phyloP scores from a whole-genome alignment of 2,329 filamentous ascomycete species.

The Biscogniauxia marginata region DNA sequence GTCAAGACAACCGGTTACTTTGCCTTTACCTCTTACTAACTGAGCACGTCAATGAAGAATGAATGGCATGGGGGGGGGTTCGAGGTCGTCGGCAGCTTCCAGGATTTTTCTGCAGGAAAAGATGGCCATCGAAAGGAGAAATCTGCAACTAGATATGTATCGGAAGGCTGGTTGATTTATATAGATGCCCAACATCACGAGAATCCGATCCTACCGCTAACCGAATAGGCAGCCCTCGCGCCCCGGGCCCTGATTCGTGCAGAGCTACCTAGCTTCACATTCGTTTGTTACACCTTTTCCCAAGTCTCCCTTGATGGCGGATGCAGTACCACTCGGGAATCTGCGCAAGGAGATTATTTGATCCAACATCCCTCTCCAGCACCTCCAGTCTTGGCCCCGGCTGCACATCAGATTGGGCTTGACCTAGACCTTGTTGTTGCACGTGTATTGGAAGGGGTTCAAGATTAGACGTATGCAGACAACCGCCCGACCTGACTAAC shows the following conservation, averaged over 20 bases:
- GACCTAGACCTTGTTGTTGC: slow-evolving; percentile 12
- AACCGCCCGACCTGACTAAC: slow-evolving; percentile 16
- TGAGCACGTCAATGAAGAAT: too few species aligned
- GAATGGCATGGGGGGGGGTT: too few species aligned
- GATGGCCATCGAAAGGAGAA: not conserved
- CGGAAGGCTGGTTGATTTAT: not conserved
- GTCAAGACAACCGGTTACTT: too few species aligned
- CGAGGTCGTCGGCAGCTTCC: not conserved
- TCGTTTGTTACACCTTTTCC: slow-evolving; percentile 12
- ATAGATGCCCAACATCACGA: slow-evolving; percentile 2
- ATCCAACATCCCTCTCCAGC: slow-evolving; percentile 19
- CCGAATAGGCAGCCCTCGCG: slow-evolving; percentile 5
- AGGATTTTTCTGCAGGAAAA: not conserved
- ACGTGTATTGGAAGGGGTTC: slow-evolving; percentile 17
- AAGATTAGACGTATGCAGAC: slow-evolving; percentile 22
- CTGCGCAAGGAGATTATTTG: slow-evolving; percentile 25
- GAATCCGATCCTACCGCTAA: slow-evolving; percentile 11
- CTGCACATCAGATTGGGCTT: not conserved
- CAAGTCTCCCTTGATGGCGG: slow-evolving; percentile 19
- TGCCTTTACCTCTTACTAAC: too few species aligned
- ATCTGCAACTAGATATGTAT: slow-evolving; percentile 4
- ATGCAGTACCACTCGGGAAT: slow-evolving; percentile 22
- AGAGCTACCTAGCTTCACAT: not conserved
- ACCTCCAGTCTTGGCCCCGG: slow-evolving; percentile 13
- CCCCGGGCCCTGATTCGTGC: not conserved